These are phyloP conservation scores for Trypanosoma avium DNA, from an alignment of 208 protist species.

Conservation along the genomic window DNA sequence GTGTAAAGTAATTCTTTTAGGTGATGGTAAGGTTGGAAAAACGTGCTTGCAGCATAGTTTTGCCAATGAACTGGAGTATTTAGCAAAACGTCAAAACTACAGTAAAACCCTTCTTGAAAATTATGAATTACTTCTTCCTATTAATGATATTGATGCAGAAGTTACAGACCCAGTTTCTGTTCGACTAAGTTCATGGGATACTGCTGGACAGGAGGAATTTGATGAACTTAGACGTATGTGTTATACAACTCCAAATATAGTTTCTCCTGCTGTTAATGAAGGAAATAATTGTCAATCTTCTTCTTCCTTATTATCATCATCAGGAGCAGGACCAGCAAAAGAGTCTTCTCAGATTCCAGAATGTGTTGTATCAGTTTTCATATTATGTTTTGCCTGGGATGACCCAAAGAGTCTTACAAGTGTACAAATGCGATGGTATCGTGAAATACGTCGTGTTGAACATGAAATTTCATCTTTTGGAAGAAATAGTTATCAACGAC, in stretches of 20 bases:
- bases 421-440: constrained; percentile 29
- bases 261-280: too few relatives aligned
- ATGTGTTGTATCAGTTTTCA: constrained; percentile 28
- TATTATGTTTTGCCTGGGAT: constrained; percentile 31
- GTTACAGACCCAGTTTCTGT: constrained; percentile 33
- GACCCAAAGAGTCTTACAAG: constrained; percentile 20
- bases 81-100: constrained; percentile 36
- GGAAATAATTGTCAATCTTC: not conserved
- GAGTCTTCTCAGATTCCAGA: not conserved
- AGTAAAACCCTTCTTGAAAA: constrained; percentile 84
- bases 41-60: constrained; percentile 42
- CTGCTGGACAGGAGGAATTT: constrained; percentile 94
- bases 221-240: constrained; percentile 89
- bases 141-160: constrained; percentile 42
- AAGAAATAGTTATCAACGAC: not conserved
- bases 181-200: constrained; percentile 73
- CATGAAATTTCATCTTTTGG: constrained; percentile 1
- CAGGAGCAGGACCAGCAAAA: not conserved
- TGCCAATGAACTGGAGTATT: constrained; percentile 46
- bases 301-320: too few relatives aligned
- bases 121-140: constrained; percentile 49
- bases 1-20: constrained; percentile 44
- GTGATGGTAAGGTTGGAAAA: constrained; percentile 56
- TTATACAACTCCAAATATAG: too few relatives aligned
- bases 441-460: constrained; percentile 21